A percentile compares a stretch with the other conserved stretches of the same genome.
These are phyloP conservation scores for Sanghuangporus sanghuang DNA, from an alignment of 1,284 basidiomycete genomes.

Conservation along the genomic window DNA sequence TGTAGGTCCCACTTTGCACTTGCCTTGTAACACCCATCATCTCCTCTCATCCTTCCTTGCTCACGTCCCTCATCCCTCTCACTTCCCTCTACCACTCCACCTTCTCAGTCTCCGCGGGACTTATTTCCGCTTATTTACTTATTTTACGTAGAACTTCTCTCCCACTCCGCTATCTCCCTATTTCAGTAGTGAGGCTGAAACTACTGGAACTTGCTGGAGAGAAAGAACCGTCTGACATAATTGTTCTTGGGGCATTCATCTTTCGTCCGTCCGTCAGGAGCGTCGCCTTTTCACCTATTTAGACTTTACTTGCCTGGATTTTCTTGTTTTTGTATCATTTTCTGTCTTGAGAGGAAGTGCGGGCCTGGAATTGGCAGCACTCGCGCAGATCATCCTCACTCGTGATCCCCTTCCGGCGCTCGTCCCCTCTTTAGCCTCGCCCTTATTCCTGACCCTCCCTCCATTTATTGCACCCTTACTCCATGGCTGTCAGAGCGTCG, in stretches of 20 bases:
- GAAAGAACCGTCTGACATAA: neutral
- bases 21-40: neutral
- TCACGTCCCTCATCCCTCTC: neutral
- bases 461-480: neutral
- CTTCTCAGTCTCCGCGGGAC: neutral
- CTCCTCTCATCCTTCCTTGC: neutral
- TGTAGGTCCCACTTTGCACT: conserved; percentile 2
- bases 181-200: neutral
- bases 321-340: neutral
- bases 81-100: neutral
- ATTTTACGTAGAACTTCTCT: neutral
- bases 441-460: neutral
- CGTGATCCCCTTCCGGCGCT: neutral
- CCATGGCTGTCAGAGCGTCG: neutral
- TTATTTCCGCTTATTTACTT: neutral
- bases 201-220: neutral
- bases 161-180: neutral
- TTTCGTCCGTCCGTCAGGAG: neutral
- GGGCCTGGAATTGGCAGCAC: neutral
- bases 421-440: neutral
- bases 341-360: neutral
- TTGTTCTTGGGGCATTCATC: neutral
- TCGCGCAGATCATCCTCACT: neutral
- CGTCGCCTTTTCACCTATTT: neutral
- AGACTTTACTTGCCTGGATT: neutral